Conservation (phyloP, 176 grass and related monocot species). For the Musa schizocarpa region DNA sequence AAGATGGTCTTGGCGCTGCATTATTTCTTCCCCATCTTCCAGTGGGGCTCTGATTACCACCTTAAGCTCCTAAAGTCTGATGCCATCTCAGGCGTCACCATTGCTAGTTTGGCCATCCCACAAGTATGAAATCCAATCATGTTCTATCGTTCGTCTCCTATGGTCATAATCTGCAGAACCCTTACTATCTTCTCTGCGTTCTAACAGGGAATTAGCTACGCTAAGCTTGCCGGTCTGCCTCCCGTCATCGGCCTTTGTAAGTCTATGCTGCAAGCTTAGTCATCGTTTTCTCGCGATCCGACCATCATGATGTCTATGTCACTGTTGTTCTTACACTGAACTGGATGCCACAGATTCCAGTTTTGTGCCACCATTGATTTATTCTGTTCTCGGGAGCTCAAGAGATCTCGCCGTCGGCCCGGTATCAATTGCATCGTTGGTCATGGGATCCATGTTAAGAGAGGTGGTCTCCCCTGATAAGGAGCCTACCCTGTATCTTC, state of each 20-base stretch:
- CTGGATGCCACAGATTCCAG: slow-evolving; percentile 52
- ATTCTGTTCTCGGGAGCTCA: slow-evolving; percentile 82
- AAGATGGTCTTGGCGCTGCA: slow-evolving; percentile 61
- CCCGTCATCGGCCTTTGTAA: slow-evolving; percentile 93
- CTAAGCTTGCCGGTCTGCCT: slow-evolving; percentile 92
- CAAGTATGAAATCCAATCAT: slow-evolving; percentile 29
- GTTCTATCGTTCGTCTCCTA: neutral
- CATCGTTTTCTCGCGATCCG: neutral
- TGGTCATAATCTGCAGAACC: neutral
- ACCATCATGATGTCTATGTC: neutral
- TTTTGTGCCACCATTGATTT: slow-evolving; percentile 94
- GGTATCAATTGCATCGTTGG: slow-evolving; percentile 84
- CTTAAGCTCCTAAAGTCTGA: slow-evolving; percentile 79
- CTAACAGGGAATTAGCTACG: slow-evolving; percentile 93
- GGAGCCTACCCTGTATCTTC: slow-evolving; percentile 66
- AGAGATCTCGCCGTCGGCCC: slow-evolving; percentile 87
- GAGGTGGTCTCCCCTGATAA: slow-evolving; percentile 74
- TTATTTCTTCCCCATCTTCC: slow-evolving; percentile 91
- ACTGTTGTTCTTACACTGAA: neutral
- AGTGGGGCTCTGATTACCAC: slow-evolving; percentile 74
- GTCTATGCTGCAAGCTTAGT: slow-evolving; percentile 2
- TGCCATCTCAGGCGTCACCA: slow-evolving; percentile 81
- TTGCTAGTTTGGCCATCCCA: slow-evolving; percentile 95
- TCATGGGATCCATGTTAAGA: slow-evolving; percentile 91
- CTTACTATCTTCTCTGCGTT: neutral